Base-by-base conservation (phyloP, 208 protist genomes). In the Herpetomonas muscarum region DNA sequence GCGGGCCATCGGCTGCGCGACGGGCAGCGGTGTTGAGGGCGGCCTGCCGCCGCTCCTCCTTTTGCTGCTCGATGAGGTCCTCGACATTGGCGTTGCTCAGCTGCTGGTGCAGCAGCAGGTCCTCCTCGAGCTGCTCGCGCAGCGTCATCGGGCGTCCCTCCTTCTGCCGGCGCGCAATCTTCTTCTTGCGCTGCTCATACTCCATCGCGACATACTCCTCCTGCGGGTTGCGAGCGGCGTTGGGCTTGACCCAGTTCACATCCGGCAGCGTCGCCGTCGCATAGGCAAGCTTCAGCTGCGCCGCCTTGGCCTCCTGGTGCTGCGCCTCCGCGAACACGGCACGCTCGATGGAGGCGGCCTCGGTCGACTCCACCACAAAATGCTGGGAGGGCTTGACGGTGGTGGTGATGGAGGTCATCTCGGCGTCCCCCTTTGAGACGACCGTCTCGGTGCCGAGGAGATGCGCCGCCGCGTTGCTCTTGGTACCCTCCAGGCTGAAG, bases 191-290 rank as follows among this genome's bases (percentile, higher is more conserved):
- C 36, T 68, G 62, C 21, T 89, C 72, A 61, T 91, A 90, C 68
- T 91, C 79, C n/a, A 72, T 77, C 22, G 67, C 61, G 22, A 95
- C 80, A 52, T 77, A 95, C 58, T 90, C 82, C 60, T 92, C 88
- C 22, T 79, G 42, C 22, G 81, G 65, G 7, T 45, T 86, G 29
- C 71, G 64, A 0, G 59, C 55, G 46, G 68, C 65, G 19, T 50
- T 67, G 22, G 78, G 85, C 25, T 74, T 83, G 13, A 67, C 70
- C 81, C 79, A 87, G 67, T 95, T 70, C 39, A 94, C 74, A 1
- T 66, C 57, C 17, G 84, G 87, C 48, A 92, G 61, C 19, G 72
- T 31, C 10, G 39, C 53, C 56, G 72, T 63, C 22, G 64, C 66
- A 52, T 74, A 88, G 0, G 81, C 75, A 37, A 90, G 64, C 51